Base-by-base conservation (phyloP, 495 filamentous ascomycete species). In the Neurospora sublineolata region DNA sequence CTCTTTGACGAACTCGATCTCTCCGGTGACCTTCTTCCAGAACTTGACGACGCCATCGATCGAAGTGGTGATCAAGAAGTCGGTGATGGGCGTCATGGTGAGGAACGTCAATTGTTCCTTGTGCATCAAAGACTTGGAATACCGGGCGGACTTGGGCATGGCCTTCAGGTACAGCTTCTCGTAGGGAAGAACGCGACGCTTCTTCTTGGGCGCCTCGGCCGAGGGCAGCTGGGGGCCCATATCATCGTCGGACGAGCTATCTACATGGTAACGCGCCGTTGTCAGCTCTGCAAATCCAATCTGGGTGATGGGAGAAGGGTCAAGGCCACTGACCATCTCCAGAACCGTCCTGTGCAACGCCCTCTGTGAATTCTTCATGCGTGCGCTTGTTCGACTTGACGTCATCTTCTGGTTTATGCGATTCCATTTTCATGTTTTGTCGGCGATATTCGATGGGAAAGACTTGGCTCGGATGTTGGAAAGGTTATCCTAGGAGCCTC, bases 91-190 rank as follows among this genome's bases (percentile, higher is more conserved):
- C 1, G 96, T 95, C 72, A 97, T 87, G 6, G 91, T 94, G 72
- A 92, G 86, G 75, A 92, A 97, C 44, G 90, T 87, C 68, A 98
- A 82, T 82, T 97, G 93, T 72, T 98, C 95, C 80, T 94, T 94
- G 84, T 99, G 95, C 95, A 99, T 99, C 74, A 99, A 84, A 37
- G 95, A 98, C 77, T 94, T 97, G 67, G 92, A 97, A 81, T 99
- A 99, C 14, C 93, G 90, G 20, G 86, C 72, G 58, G 92, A 92
- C 42, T 88, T 87, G 4, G 95, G 95, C 6, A 99, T 89, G 69
- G 96, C 94, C 64, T 91, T 91, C 76, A 98, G 82, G 81, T 97
- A 98, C 73, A 97, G 88, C 77, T 96, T 97, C 81, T 97, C 94
- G 81, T 97, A 92, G 0, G 93, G 93, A 16, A 99, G 90, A 77